A percentile compares a stretch with the other conserved stretches of the same genome.
Conservation (phyloP, 257 asterid genomes). For the Jacaranda copaia region DNA sequence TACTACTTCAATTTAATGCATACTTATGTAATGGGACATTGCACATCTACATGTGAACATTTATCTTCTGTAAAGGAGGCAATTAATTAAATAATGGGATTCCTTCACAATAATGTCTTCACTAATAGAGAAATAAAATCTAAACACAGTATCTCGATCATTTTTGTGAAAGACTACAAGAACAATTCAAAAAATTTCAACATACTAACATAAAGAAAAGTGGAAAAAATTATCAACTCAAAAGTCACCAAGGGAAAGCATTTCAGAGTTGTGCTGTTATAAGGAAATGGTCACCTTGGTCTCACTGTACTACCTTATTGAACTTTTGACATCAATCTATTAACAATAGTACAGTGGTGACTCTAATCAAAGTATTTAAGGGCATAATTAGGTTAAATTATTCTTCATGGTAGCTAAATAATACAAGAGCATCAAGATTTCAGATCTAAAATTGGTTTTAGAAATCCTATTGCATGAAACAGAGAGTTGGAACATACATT, state of each 20-base stretch:
- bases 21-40: neutral
- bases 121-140: neutral
- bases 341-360: conserved; percentile 4
- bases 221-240: neutral
- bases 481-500: conserved; percentile 65
- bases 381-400: neutral
- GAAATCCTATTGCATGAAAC: conserved; percentile 21
- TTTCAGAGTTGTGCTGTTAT: neutral
- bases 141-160: neutral
- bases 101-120: neutral
- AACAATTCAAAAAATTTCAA: neutral
- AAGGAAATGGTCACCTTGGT: neutral
- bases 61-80: neutral
- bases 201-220: neutral
- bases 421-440: conserved; percentile 1
- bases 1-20: neutral
- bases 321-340: neutral
- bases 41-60: neutral
- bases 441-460: conserved; percentile 10
- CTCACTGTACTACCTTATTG: neutral
- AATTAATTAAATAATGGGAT: neutral
- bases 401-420: conserved; percentile 9
- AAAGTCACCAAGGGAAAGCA: conserved; percentile 1
- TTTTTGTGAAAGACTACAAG: neutral
- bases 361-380: conserved; percentile 14